Evolutionary conservation across 345 rosid species (phyloP).

Genomic region (Mercurialis annua): DNA sequence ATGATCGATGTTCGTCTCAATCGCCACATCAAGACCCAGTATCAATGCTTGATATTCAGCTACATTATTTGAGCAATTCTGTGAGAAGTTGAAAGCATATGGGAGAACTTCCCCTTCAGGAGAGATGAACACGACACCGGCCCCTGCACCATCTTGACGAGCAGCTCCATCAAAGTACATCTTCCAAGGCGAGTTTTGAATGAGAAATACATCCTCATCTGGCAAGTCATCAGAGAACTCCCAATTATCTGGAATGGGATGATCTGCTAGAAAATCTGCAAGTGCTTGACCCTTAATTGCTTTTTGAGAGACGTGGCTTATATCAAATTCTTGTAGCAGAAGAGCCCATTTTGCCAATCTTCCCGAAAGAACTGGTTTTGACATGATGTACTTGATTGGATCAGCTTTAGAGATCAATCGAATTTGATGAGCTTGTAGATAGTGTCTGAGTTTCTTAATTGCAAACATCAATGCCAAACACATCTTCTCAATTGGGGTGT

Average conservation of each 20-base stretch:
- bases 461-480: neutral
- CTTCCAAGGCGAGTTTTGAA: neutral
- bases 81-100: too few relatives aligned
- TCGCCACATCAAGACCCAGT: too few relatives aligned
- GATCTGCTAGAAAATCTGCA: neutral
- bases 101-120: neutral
- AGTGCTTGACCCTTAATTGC: neutral
- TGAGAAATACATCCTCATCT: too few relatives aligned
- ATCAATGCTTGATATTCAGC: too few relatives aligned
- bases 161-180: conserved; percentile 5
- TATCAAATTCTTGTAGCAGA: too few relatives aligned
- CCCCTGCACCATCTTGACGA: neutral
- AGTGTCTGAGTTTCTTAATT: neutral
- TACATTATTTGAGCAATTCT: too few relatives aligned
- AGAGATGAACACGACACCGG: too few relatives aligned
- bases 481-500: neutral
- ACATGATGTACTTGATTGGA: neutral
- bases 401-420: neutral
- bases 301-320: too few relatives aligned
- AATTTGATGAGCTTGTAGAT: neutral
- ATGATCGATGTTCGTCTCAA: too few relatives aligned
- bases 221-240: neutral
- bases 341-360: too few relatives aligned
- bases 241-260: neutral
- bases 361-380: neutral